Evolutionary conservation across 768 basidiomycete genomes (phyloP), one percentile per base, ranked within the genome.

Genomic region (Leccinum uliginosum): DNA sequence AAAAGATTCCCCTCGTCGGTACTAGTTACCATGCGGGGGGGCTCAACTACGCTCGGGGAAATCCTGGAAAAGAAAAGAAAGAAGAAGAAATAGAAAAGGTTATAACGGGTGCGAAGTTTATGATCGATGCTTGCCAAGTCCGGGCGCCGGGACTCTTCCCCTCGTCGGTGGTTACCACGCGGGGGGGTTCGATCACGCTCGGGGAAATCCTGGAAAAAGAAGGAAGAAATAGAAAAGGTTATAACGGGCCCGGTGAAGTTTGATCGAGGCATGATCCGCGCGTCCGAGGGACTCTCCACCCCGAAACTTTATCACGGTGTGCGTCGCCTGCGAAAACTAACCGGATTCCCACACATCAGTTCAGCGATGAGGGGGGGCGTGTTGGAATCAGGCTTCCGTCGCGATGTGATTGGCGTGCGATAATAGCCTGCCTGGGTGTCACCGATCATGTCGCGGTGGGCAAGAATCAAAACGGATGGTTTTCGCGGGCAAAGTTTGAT

Each of bases 391-490:
- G 29, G 29, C 29, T 30, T 69, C 59, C 14, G 71, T 71, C 8
- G 59, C 56, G 21, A 71, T 30, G 30, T 11, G 11, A 30, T 30
- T 30, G 12, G 0, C 4, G 11, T 50, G 51, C 62, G 66, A 32
- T 71, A 67, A 32, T 71, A 67, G 49, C 72, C 71, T 40, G 71
- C 67, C 38, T 58, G 54, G 3, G 64, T 67, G 65, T 14, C 32
- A 34, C 30, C 14, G 56, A 71, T 64, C 30, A n/a, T n/a, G n/a
- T 30, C 30, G 30, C 12, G 30, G 71, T 67, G 44, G 71, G 70
- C 14, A 73, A 17, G 55, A 67, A 73, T 21, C 64, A 71, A 24
- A 73, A 73, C 10, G 62, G 67, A 32, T 73, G 68, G 51, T 68
- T 30, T 3, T 64, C 59, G 44, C 62, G 61, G n/a, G 71, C 70